Base-by-base conservation (phyloP, 129 eudicot species). In the Lactuca sativa region DNA sequence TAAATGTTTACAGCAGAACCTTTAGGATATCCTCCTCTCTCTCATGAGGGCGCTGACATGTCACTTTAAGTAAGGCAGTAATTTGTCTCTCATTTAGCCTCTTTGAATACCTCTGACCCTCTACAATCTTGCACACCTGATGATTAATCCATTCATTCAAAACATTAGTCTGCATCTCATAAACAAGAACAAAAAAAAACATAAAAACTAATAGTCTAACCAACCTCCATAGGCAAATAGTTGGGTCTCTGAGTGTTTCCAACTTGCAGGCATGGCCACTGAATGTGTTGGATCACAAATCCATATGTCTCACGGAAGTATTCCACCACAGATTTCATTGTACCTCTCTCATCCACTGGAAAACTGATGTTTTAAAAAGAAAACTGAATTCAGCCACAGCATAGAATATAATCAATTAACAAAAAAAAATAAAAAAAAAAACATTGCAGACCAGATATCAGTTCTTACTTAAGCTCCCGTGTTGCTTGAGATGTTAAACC, bases 181-280 rank as follows among this genome's bases (percentile, higher is more conserved):
- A 21, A n/a, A 43, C 59, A 9, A 0, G 41, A 70, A 9, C 30
- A 30, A 7, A 0, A 21, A 21, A 21, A 21, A 43, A 44, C 13
- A 65, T 6, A 16, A 59, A 34, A 52, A 51, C 6, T 44, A 8
- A 25, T 31, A 48, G 1, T 56, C 18, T 21, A 21, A 43, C 51
- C 3, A 36, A 91, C 97, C 96, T 91, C 97, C 96, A 91, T 80
- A 33, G 97, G 97, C 74, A 91, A 69, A 84, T 91, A 91, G 72
- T 88, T 91, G 48, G 96, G 96, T 72, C 90, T 88, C 81, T 82
- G 88, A 69, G 84, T 85, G 77, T 91, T 91, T 62, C 97, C 97
- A 21, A 91, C 97, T 88, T 88, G 97, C 67, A 91, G 97, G 74
- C 97, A 91, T 66, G 97, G 97, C 66, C 84, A 88, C 68, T 91